Conservation (phyloP, 257 asterid genomes). For the Penstemon davidsonii region DNA sequence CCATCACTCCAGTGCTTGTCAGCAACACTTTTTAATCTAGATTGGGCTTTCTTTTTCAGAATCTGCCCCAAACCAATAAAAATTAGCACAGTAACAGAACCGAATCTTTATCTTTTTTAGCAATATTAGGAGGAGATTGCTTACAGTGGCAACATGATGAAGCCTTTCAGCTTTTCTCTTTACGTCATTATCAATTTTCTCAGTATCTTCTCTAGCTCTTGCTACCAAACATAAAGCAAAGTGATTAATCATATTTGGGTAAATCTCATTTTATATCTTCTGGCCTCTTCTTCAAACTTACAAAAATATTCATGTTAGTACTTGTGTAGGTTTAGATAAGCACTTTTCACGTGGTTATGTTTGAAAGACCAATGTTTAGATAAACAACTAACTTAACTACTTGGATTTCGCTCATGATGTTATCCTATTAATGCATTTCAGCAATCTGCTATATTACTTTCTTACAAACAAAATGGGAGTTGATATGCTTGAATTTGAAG, state of each 20-base stretch:
- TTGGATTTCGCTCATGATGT: not conserved
- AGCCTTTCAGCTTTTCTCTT: slow-evolving; percentile 89
- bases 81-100: not conserved
- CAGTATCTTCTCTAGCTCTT: slow-evolving; percentile 91
- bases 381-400: not conserved
- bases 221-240: slow-evolving; percentile 43
- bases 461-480: slow-evolving; percentile 6
- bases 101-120: not conserved
- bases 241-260: slow-evolving; percentile 17
- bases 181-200: slow-evolving; percentile 69
- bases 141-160: slow-evolving; percentile 77
- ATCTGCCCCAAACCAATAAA: slow-evolving; percentile 44
- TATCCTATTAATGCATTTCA: not conserved
- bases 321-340: not conserved
- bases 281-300: not conserved
- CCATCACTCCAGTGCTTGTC: slow-evolving; percentile 96
- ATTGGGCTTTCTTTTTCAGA: slow-evolving; percentile 70
- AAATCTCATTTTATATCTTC: slow-evolving; percentile 11
- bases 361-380: not conserved
- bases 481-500: slow-evolving; percentile 9
- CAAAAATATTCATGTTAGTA: not conserved
- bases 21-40: slow-evolving; percentile 79
- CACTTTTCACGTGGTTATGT: not conserved
- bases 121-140: slow-evolving; percentile 32
- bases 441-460: not conserved